Evolutionary conservation across 495 filamentous ascomycete species (phyloP), one percentile per base, ranked within the genome.

Genomic region (Paragyromitra xinjiangensis): DNA sequence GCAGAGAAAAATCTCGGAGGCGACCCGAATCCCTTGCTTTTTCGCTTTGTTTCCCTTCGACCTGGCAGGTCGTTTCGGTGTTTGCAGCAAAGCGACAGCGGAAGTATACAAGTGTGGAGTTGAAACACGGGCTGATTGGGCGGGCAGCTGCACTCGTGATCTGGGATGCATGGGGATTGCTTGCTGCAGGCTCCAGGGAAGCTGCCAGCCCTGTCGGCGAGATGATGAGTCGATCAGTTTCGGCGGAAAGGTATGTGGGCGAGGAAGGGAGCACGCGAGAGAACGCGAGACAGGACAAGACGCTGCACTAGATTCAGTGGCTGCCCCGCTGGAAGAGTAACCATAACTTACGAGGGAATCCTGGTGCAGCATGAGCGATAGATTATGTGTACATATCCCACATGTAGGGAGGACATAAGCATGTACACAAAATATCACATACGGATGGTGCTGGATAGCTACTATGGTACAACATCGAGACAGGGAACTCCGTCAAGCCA

Each of bases 171-270:
- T 71, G 48, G 65, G 73, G 64, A 53, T 77, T 50, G 64, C 70
- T 45, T 40, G 16, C 29, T 77, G 75, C 69, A 64, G 51, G 29
- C 75, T 75, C 48, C 69, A 61, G 50, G 73, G 42, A 75, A 71
- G 65, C 73, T 22, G 58, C 64, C 72, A 77, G 73, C 77, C 77
- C 74, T 79, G 77, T 67, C 74, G 53, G 74, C 66, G 66, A 67
- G 77, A 72, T 79, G 67, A 72, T 65, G 74, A 78, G 77, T 59
- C 50, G 67, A 79, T 79, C 75, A 77, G 50, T 76, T 75, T 78
- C 58, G 67, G 26, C 37, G 64, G 68, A 70, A 50, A 34, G 37
- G 53, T 44, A 58, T 50, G 75, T 9, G 62, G 40, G 14, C 14
- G 59, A 50, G 48, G n/a, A 45, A 29, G 50, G 22, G 44, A 61